Conservation (phyloP, 75 land plant species). For the Chamaecyparis obtusa region DNA sequence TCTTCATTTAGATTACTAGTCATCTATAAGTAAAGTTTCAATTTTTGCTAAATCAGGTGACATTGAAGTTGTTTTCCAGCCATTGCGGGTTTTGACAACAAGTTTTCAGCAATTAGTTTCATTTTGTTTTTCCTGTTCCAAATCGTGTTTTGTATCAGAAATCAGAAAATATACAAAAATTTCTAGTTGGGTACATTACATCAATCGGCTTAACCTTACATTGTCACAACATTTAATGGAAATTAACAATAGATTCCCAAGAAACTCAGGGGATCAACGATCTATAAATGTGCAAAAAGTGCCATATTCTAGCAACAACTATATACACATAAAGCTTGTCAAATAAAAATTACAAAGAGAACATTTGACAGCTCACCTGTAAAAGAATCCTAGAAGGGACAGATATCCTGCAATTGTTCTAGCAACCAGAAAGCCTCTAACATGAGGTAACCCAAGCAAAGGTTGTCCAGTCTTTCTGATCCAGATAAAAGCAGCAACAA, state of each 20-base stretch:
- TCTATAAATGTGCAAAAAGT: neutral
- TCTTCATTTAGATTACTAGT: no score
- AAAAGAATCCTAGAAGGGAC: constrained; percentile 17
- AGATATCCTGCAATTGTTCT: constrained; percentile 15
- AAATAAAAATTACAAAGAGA: neutral
- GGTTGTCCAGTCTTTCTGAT: constrained; percentile 19
- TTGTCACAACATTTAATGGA: neutral
- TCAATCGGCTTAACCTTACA: no score
- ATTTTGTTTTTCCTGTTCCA: no score
- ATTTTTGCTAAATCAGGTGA: no score
- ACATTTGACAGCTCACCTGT: constrained; percentile 16
- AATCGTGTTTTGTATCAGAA: no score
- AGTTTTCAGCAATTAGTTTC: no score
- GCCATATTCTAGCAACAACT: neutral
- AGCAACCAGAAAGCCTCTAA: constrained; percentile 13
- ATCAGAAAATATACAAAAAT: no score
- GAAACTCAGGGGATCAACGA: neutral
- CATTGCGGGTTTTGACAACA: no score
- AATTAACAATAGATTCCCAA: neutral
- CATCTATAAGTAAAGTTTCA: no score
- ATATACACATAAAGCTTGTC: neutral
- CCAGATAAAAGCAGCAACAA: constrained; percentile 10
- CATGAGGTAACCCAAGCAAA: constrained; percentile 15
- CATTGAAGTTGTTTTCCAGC: no score
- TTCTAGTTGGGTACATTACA: no score